A percentile compares a stretch with the other conserved stretches of the same genome.
Conservation (phyloP, 1,284 basidiomycete species). For the Leucoagaricus sp. region DNA sequence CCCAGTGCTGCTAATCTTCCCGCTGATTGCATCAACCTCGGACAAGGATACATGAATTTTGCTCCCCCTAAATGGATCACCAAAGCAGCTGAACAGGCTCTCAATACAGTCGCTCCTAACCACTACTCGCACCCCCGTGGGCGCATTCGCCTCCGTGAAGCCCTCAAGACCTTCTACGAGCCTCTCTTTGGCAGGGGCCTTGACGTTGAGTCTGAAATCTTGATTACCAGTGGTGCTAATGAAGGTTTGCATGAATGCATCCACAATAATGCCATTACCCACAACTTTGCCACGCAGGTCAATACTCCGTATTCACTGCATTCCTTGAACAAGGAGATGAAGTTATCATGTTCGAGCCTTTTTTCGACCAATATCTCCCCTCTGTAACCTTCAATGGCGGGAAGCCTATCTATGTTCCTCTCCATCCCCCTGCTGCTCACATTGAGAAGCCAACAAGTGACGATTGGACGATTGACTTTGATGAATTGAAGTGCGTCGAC, state of each 20-base stretch:
- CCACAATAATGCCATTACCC: not conserved
- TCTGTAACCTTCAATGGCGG: conserved; percentile 93
- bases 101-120: conserved; percentile 70
- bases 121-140: conserved; percentile 94
- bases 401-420: conserved; percentile 90
- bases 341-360: conserved; percentile 98
- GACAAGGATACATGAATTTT: conserved; percentile 95
- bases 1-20: conserved; percentile 85
- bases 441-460: conserved; percentile 63
- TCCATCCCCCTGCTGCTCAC: conserved; percentile 77
- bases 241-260: conserved; percentile 59
- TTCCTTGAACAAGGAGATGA: conserved; percentile 92
- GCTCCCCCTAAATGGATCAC: conserved; percentile 84
- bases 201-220: conserved; percentile 85
- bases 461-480: conserved; percentile 87
- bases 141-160: conserved; percentile 81
- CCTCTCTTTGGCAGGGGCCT: conserved; percentile 73
- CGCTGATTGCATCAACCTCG: conserved; percentile 86
- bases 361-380: conserved; percentile 96
- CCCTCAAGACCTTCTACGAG: conserved; percentile 80
- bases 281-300: conserved; percentile 50
- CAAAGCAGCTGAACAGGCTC: conserved; percentile 73
- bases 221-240: conserved; percentile 95
- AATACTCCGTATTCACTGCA: conserved; percentile 88
- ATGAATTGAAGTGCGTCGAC: conserved; percentile 71